These are phyloP conservation scores for Blastobotrys apis DNA, from an alignment of 1,139 yeast genomes.

Conservation along the genomic window DNA sequence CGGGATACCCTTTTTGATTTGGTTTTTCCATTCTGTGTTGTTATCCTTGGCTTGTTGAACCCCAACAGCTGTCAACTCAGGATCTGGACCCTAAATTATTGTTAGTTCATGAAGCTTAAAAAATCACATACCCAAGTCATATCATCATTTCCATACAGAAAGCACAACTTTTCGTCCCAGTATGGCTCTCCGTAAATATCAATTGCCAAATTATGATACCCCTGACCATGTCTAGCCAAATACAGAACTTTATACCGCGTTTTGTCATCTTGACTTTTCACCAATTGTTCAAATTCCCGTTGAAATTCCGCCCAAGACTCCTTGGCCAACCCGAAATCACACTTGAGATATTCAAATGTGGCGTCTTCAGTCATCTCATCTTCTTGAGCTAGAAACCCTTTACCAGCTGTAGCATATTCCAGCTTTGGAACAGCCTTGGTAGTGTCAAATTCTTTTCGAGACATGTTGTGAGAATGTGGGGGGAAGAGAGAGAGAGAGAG, in stretches of 20 bases:
- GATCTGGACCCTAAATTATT: constrained; percentile 50
- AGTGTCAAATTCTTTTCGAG: constrained; percentile 5
- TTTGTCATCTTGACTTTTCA: constrained; percentile 36
- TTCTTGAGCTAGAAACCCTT: constrained; percentile 53
- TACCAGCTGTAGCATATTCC: constrained; percentile 17
- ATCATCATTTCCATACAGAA: constrained; percentile 51
- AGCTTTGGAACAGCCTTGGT: constrained; percentile 10
- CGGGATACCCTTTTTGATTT: constrained; percentile 47
- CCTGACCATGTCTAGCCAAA: constrained; percentile 76
- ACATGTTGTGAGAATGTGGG: no score
- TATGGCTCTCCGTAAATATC: constrained; percentile 50
- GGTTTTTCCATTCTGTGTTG: constrained; percentile 41
- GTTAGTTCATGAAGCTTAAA: constrained; percentile 13
- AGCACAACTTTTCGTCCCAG: constrained; percentile 48
- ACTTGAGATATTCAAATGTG: constrained; percentile 44
- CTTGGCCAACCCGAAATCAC: constrained; percentile 46
- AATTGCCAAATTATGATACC: constrained; percentile 63
- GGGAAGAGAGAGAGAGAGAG: no score
- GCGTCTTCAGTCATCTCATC: constrained; percentile 44
- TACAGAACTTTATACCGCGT: constrained; percentile 52
- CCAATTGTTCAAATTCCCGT: constrained; percentile 38
- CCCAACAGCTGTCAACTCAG: constrained; percentile 58
- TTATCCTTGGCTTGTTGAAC: constrained; percentile 48
- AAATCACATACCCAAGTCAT: constrained; percentile 23
- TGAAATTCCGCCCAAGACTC: constrained; percentile 46